Base-by-base conservation (phyloP, 106 monocot species). In the Posidonia australis region DNA sequence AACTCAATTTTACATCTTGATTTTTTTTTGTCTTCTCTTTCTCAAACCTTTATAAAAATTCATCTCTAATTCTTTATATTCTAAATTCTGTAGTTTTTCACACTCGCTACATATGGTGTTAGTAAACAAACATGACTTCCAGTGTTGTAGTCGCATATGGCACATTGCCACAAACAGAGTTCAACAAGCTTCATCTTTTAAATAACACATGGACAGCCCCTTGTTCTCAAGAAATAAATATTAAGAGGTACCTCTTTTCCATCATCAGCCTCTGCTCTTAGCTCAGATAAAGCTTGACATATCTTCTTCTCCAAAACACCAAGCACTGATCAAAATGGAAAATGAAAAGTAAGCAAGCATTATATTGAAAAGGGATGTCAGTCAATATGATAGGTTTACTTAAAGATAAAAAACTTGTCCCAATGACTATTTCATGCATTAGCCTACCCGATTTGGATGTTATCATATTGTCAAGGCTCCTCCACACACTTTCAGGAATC, bases 401-500 rank as follows among this genome's bases (percentile, higher is more conserved):
- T 19, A 44, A 5, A 63, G 44, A 49, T 36, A 7, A 36, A 36
- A 36, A 2, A 36, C 36, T 36, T 2, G 36, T 36, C 7, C 36
- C 36, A 36, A 36, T 4, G 7, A 4, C 36, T 36, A 2, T 36
- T 36, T 36, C 36, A 36, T 36, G 36, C 7, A 4, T 59, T 19
- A 27, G 61, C 51, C 21, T 80, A 90, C 94, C 86, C 58, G 76
- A 72, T 70, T 45, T 77, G 69, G 87, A 90, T 51, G 54, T 63
- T 47, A 62, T 79, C 59, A 96, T 79, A 21, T 52, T 72, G 70
- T 90, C 78, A 64, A 96, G 44, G 45, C 74, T 90, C 43, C 57
- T 72, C 96, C 96, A 96, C 72, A 96, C 81, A 77, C 67, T 70
- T 70, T 87, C 84, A 74, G 87, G 82, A 80, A 96, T 77, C 54